phyloP scores from a whole-genome alignment of 495 filamentous ascomycete genomes.

The Elasticomyces elasticus region DNA sequence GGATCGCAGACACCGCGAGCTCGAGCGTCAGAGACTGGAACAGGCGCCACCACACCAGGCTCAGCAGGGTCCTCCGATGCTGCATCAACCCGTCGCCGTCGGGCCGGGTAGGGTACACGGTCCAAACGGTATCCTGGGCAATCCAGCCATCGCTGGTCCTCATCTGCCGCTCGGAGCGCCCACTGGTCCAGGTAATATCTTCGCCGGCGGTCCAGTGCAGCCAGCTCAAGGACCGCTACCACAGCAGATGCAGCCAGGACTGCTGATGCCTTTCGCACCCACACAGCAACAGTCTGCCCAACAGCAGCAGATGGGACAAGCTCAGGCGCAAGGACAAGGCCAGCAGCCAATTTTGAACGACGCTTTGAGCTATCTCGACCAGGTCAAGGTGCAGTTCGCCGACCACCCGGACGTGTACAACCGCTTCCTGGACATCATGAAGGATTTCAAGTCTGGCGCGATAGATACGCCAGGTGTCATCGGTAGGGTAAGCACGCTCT shows the following conservation, averaged over 20 bases:
- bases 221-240: conserved; percentile 45
- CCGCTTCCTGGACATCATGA: conserved; percentile 97
- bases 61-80: conserved; percentile 63
- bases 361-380: conserved; percentile 93
- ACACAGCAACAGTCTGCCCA: conserved; percentile 15
- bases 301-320: conserved; percentile 22
- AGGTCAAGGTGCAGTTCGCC: conserved; percentile 96
- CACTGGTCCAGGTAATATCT: conserved; percentile 52
- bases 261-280: conserved; percentile 29
- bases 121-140: conserved; percentile 74
- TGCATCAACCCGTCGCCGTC: conserved; percentile 79
- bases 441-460: conserved; percentile 98
- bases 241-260: conserved; percentile 34
- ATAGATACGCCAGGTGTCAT: conserved; percentile 99
- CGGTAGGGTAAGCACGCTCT: conserved; percentile 90
- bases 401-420: conserved; percentile 98
- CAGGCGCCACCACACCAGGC: conserved; percentile 59
- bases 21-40: conserved; percentile 43
- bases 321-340: conserved; percentile 38
- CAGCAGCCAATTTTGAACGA: conserved; percentile 96
- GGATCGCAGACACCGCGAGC: conserved; percentile 52
- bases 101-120: conserved; percentile 64
- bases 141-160: conserved; percentile 45
- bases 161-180: conserved; percentile 53
- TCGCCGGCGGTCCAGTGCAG: conserved; percentile 57